Conservation (phyloP, 768 basidiomycete species). For the Suillus variegatus region DNA sequence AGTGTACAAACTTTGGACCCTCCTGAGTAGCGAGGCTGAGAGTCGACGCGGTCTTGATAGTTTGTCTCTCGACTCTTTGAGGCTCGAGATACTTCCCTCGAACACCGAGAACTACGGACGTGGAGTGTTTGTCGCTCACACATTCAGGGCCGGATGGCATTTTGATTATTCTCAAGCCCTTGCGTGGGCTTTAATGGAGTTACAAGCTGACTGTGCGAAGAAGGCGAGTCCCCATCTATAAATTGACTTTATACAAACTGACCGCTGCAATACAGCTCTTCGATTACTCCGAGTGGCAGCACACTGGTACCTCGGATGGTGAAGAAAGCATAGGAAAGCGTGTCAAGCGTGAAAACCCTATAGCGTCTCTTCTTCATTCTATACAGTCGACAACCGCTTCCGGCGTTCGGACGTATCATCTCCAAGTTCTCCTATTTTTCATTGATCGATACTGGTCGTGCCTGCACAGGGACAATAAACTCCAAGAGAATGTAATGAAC, state of each 20-base stretch:
- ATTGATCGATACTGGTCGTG: constrained; percentile 74
- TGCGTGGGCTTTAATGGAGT: constrained; percentile 76
- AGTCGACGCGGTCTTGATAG: constrained; percentile 64
- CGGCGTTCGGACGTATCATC: constrained; percentile 45
- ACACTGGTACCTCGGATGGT: constrained; percentile 37
- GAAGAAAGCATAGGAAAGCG: constrained; percentile 48
- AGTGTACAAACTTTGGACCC: constrained; percentile 52
- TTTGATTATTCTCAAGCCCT: constrained; percentile 72
- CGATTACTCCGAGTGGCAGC: constrained; percentile 57
- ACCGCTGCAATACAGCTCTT: constrained; percentile 50
- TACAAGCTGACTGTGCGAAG: constrained; percentile 77
- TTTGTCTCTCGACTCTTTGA: constrained; percentile 64
- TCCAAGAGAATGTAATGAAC: constrained; percentile 58
- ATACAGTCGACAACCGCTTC: constrained; percentile 39
- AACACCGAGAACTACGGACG: constrained; percentile 16
- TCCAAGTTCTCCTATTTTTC: constrained; percentile 86
- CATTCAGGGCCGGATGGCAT: constrained; percentile 72
- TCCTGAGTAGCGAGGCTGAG: constrained; percentile 63
- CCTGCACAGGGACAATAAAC: constrained; percentile 57
- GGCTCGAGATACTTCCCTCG: constrained; percentile 46
- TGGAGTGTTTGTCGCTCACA: constrained; percentile 57
- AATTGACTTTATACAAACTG: constrained; percentile 6
- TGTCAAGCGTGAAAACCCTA: constrained; percentile 56
- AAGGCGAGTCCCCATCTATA: constrained; percentile 45
- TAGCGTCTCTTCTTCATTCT: constrained; percentile 52